These are phyloP conservation scores for Cercospora sojina DNA, from an alignment of 2,329 filamentous ascomycete species.

Conservation along the genomic window DNA sequence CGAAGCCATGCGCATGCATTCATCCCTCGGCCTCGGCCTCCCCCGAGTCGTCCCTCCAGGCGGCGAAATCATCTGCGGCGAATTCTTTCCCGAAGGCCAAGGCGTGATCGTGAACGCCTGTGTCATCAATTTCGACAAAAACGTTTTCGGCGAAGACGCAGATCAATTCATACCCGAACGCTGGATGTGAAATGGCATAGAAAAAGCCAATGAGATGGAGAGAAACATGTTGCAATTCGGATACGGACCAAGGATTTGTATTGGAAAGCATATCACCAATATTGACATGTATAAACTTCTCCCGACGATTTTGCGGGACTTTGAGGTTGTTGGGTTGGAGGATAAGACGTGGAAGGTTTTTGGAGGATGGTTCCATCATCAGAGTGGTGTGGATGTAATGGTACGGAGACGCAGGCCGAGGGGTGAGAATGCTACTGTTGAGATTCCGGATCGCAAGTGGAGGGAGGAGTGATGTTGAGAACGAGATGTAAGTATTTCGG, in stretches of 20 bases:
- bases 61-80: not conserved
- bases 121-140: slow-evolving; percentile 8
- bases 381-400: slow-evolving; percentile 6
- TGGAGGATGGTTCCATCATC: slow-evolving; percentile 15
- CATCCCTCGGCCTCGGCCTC: not conserved
- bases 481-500: too few relatives aligned
- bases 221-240: slow-evolving; percentile 13
- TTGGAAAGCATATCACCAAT: slow-evolving; percentile 14
- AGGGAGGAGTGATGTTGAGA: not conserved
- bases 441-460: not conserved
- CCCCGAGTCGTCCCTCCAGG: slow-evolving; percentile 7
- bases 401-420: not conserved
- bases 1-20: slow-evolving; percentile 46
- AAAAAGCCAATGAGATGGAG: slow-evolving; percentile 9
- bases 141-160: slow-evolving; percentile 14
- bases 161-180: slow-evolving; percentile 12
- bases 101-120: slow-evolving; percentile 9
- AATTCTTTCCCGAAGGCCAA: slow-evolving; percentile 1
- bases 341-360: slow-evolving; percentile 16
- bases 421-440: slow-evolving; percentile 1
- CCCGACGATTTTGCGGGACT: slow-evolving; percentile 7
- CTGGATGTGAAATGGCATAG: slow-evolving; percentile 2
- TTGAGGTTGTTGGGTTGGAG: slow-evolving; percentile 12
- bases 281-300: slow-evolving; percentile 16
- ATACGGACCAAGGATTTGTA: slow-evolving; percentile 14